Conservation (phyloP, 306 rosid genomes). For the Cotoneaster glaucophyllus region DNA sequence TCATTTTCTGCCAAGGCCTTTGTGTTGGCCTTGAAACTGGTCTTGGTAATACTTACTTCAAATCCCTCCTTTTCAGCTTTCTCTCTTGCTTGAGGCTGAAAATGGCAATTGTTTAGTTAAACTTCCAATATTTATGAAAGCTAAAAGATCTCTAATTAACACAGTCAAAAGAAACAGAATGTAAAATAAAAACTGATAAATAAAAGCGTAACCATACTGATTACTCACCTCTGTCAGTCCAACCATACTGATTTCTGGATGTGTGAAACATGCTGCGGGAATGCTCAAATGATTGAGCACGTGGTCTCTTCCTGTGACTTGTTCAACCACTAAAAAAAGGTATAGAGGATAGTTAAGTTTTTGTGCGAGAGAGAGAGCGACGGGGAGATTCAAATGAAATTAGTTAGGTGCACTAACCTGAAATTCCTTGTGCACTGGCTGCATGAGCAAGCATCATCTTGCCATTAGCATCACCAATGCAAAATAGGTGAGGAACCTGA, state of each 20-base stretch:
- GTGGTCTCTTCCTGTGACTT: constrained; percentile 86
- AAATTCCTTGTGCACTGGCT: constrained; percentile 97
- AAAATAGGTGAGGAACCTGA: constrained; percentile 81
- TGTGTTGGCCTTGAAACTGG: constrained; percentile 97
- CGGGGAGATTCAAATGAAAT: neutral
- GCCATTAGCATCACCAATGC: constrained; percentile 97
- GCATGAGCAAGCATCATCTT: constrained; percentile 99
- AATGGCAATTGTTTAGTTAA: constrained; percentile 14
- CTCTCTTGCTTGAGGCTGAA: constrained; percentile 97
- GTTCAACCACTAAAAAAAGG: constrained; percentile 72
- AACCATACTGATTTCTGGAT: constrained; percentile 96
- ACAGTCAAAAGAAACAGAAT: neutral
- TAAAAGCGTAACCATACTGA: neutral
- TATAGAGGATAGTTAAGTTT: neutral
- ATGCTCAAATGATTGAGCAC: constrained; percentile 92
- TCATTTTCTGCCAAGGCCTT: constrained; percentile 98
- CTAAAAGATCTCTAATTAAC: neutral
- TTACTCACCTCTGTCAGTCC: constrained; percentile 74
- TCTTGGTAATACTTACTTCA: constrained; percentile 81
- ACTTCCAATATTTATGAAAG: neutral
- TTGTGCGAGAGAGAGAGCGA: neutral
- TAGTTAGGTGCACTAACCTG: constrained; percentile 37
- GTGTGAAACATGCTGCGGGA: constrained; percentile 97
- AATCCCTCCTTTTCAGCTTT: constrained; percentile 79
- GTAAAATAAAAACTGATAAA: neutral